phyloP scores from a whole-genome alignment of 2,329 filamentous ascomycete species.

The Exophiala dermatitidis region DNA sequence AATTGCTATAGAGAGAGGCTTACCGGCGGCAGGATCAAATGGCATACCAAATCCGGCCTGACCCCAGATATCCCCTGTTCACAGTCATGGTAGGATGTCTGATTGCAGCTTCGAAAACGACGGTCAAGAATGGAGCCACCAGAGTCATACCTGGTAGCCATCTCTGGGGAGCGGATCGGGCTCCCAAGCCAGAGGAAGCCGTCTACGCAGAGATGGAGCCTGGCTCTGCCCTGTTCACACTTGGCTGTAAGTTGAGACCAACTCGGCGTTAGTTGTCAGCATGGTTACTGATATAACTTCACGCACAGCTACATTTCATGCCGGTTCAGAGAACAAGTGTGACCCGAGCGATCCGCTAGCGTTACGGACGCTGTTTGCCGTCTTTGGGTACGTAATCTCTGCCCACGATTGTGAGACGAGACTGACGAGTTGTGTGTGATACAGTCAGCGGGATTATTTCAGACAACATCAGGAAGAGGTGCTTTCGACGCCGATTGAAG shows the following conservation, averaged over 20 bases:
- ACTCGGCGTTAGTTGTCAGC: not conserved
- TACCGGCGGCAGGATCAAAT: not conserved
- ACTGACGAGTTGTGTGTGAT: not conserved
- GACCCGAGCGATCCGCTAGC: not conserved
- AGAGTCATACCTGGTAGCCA: conserved; percentile 28
- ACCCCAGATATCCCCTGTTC: not conserved
- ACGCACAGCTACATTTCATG: not conserved
- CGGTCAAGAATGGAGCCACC: conserved; percentile 29
- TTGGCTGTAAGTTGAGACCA: conserved; percentile 9
- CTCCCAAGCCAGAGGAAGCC: conserved; percentile 15
- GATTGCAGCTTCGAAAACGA: conserved; percentile 16
- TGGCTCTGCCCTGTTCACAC: conserved; percentile 35
- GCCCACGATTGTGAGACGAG: not conserved
- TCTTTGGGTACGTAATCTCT: not conserved
- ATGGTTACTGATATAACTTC: not conserved
- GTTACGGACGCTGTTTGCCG: not conserved
- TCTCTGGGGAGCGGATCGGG: conserved; percentile 19
- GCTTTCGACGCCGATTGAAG: not conserved
- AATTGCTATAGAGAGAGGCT: not conserved
- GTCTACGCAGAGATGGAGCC: conserved; percentile 30
- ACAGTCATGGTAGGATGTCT: conserved; percentile 17
- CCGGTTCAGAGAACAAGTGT: not conserved
- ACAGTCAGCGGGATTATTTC: conserved; percentile 2
- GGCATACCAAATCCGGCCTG: not conserved
- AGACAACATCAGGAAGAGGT: conserved; percentile 1